Evolutionary conservation across 1,139 yeast species (phyloP), one percentile per base, ranked within the genome.

Genomic region (Spencermartinsiella ligniputridi): DNA sequence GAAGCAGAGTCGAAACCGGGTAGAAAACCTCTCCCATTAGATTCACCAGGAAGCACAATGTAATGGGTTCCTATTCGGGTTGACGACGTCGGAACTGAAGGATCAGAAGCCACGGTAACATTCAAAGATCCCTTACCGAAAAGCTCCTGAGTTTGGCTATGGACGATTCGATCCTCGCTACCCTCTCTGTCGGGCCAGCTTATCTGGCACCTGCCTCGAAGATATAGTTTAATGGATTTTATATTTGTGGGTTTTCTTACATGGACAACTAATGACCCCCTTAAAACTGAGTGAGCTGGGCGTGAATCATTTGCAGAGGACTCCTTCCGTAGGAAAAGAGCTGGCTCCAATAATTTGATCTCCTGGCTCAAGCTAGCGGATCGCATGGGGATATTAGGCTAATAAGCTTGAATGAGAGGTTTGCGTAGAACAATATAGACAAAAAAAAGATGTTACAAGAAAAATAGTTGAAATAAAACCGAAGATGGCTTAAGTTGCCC

Each of bases 131-230:
- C 32, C 32, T 27, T 27, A 6, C 32, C 32, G n/a, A 27, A 27
- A 5, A 27, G 15, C 6, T 9, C 15, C 15, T 27, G 32, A 15
- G 5, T 27, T 15, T 92, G 97, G 45, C 78, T 76, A 29, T 87
- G 74, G n/a, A 90, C 63, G 47, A 79, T 84, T 51, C 75, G 78
- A 21, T 74, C 63, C 58, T 92, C 98, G 22, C 64, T 62, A 50
- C 78, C 80, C 19, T 79, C 83, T 20, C 71, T 70, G 58, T 92
- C 98, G 2, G 97, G 98, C 97, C 98, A 92, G 52, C 90, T 97
- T 0, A 97, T 92, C 51, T 85, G 71, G 37, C 87, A 78, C 1
- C 67, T 63, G 1, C 97, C 98, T 50, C 76, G 75, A 59, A 92
- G 82, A 2, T 73, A 68, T 42, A 92, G 68, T 2, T 70, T 63